Evolutionary conservation across 768 basidiomycete species (phyloP), one percentile per base, ranked within the genome.

Genomic region (Trametes maxima): DNA sequence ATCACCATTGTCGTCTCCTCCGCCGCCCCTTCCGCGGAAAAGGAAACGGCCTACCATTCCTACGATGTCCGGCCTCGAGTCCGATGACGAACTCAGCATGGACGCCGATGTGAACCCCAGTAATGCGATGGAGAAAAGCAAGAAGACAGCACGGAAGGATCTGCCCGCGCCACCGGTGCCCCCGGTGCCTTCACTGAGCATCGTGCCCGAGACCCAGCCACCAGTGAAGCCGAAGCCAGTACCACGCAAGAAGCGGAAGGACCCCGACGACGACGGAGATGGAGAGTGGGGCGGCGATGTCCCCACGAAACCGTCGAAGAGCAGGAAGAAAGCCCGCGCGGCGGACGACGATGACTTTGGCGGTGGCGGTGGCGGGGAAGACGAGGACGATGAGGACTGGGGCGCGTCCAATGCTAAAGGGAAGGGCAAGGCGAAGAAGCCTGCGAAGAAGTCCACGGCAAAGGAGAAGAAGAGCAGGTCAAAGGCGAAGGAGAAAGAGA

Each of bases 271-370:
- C 1, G 68, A 64, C 24, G 47, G 58, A 24, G 65, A 66, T 37
- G 63, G 62, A 22, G 63, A 60, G 16, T 64, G 54, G 62, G 59
- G 36, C 39, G 66, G 54, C 40, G 61, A 65, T 48, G 45, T 36
- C 19, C 35, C 28, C 19, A 50, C 57, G 46, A 53, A 62, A 21
- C 59, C 63, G 59, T 37, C 67, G 16, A 69, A 67, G 63, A 33
- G 62, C 19, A 66, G 61, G 39, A 64, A 67, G 65, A 67, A 67
- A 50, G 40, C 64, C 3, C 36, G 57, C 22, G 53, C 50, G 17
- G 65, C 68, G 21, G 73, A 69, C 52, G 62, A 69, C 58, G 62
- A 65, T 36, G 68, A 72, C n/a, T 51, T 53, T 2, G 67, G 64
- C 35, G 64, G 59, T 47, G 63, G 42, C 11, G 60, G 49, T 21